Base-by-base conservation (phyloP, 768 basidiomycete species). In the Leccinum truebloodii region DNA sequence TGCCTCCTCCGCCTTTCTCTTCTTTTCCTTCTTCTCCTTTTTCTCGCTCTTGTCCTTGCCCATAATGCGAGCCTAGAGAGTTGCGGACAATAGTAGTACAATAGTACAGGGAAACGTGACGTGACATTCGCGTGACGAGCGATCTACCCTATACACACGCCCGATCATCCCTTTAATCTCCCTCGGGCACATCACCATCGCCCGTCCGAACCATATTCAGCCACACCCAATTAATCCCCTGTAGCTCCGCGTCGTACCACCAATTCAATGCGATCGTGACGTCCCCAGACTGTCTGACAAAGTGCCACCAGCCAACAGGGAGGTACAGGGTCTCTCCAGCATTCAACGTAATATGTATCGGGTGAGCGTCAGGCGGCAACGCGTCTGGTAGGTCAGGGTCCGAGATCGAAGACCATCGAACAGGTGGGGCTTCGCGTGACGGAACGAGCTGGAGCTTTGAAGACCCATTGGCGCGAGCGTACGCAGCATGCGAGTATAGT, bases 281-380 rank as follows among this genome's bases (percentile, higher is more conserved):
- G 60, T 80, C 77, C 4, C 80, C 82, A 4, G 82, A 77, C 70
- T 97, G 95, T 44, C 85, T 80, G 37, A 96, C 93, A 68, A 92
- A 83, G 71, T 96, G 95, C 89, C 90, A 96, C 95, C 95, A 97
- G 0, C 92, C 88, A 5, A 89, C 83, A n/a, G 95, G 95, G 20
- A 97, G 83, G 73, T 94, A 96, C 20, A 97, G 75, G 1, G 89
- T 86, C 64, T 95, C 89, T 4, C 95, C 94, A 6, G 84, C 82
- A 4, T 76, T 62, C 7, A 97, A 69, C 1, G 83, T 84, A 26
- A 95, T 80, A 13, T 80, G 76, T 35, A 95, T 81, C 1, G 94
- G 88, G 53, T 83, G 81, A 0, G 88, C 81, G 26, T 81, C 81
- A 1, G 75, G 65, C 6, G 85, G 80, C 48, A 89, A 74, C 16